Evolutionary conservation across 805 yeast species (phyloP), one percentile per base, ranked within the genome.

Genomic region (Candida golubevii): DNA sequence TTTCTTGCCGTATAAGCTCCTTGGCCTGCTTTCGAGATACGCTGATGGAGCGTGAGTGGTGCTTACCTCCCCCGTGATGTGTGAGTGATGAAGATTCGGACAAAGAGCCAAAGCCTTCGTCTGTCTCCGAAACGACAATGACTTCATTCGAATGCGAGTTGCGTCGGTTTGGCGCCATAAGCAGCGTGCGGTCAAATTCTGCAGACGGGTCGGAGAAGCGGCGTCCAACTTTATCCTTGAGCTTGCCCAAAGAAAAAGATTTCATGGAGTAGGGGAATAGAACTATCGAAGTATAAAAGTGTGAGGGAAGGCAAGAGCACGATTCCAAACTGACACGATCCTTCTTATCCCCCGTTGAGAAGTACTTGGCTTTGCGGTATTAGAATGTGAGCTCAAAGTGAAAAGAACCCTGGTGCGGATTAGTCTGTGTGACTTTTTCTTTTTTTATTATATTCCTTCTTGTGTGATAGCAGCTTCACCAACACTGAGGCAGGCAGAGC

Each of bases 1-100:
- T 66, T 49, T 68, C 74, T n/a, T 64, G 63, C 41, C 65, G 65
- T 12, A 70, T 65, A 15, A 70, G 62, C 38, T 65, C 69, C 42
- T 63, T 67, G 15, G 72, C 62, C 33, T 55, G 62, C 37, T 61
- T 65, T 43, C 60, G 63, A 28, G 54, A 35, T 8, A 52, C 48
- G 37, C 57, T 53, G 38, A 48, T 54, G 14, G 53, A 57, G 35
- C 59, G 44, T 13, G 57, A 49, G 27, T 55, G 54, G 13, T 26
- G 33, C 10, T 23, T 35, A 13, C 39, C 31, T 8, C 36, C 42
- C 12, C 41, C 26, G 2, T 35, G 40, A 29, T 11, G 11, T 11
- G 32, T 12, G 11, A 29, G 32, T 29, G 9, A 39, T 23, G 10
- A 48, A 41, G 30, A 49, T 28, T 27, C 49, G 36, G 18, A 44